Conservation (phyloP, 768 basidiomycete genomes). For the Suillus occidentalis region DNA sequence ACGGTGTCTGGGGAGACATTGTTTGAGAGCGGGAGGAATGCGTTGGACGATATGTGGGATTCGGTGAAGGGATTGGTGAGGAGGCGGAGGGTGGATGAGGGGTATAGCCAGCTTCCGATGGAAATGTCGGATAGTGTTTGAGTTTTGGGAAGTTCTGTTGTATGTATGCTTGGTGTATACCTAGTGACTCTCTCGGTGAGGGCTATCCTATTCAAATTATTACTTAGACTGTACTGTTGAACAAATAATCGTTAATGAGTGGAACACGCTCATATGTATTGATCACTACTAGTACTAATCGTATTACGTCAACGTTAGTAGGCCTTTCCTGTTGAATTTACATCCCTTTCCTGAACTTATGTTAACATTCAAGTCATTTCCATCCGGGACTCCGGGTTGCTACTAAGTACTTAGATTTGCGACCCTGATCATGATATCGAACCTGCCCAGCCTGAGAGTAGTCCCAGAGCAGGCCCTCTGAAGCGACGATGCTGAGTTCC, state of each 20-base stretch:
- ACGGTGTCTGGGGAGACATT: conserved; percentile 36
- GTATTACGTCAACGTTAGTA: too few species aligned
- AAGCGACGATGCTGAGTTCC: background rate
- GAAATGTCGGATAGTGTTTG: conserved; percentile 51
- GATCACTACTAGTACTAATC: too few species aligned
- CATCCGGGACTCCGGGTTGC: too few species aligned
- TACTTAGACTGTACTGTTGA: background rate
- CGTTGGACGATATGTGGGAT: conserved; percentile 52
- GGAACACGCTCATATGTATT: background rate
- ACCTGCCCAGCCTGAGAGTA: background rate
- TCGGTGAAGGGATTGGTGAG: conserved; percentile 39
- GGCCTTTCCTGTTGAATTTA: too few species aligned
- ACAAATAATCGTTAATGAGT: background rate
- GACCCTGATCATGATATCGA: background rate
- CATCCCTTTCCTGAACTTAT: too few species aligned
- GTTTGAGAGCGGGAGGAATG: conserved; percentile 38
- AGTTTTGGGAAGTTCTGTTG: conserved; percentile 4
- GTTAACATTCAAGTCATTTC: too few species aligned
- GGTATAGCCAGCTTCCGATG: conserved; percentile 72
- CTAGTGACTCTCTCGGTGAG: background rate
- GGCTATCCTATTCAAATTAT: background rate
- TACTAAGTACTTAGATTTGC: too few species aligned
- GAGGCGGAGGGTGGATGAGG: conserved; percentile 41
- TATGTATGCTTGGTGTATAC: background rate
- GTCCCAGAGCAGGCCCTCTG: background rate